phyloP scores from a whole-genome alignment of 371 early-diverging fungal species.

The Haplosporangium sp. region DNA sequence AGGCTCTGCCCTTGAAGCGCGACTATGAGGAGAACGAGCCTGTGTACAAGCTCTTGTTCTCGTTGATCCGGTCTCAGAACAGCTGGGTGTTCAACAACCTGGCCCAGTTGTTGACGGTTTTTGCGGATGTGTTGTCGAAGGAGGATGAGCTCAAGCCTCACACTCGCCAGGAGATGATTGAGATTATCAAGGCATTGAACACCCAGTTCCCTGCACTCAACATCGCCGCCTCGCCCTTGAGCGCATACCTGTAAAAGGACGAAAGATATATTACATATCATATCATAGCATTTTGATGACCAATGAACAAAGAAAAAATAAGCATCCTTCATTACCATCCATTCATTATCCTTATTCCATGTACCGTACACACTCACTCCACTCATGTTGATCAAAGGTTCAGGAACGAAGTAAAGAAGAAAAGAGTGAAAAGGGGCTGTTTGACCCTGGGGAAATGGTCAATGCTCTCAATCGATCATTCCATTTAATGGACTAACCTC shows the following conservation, averaged over 20 bases:
- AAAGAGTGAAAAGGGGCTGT: no score
- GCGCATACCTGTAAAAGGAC: constrained; percentile 25
- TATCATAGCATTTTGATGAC: no score
- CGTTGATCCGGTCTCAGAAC: constrained; percentile 70
- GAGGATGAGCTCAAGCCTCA: constrained; percentile 69
- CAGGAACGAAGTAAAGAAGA: no score
- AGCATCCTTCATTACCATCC: no score
- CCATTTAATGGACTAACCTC: no score
- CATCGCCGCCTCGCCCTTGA: constrained; percentile 31
- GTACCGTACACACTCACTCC: no score
- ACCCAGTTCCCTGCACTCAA: constrained; percentile 43
- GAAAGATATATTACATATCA: not conserved
- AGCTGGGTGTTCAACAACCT: constrained; percentile 57
- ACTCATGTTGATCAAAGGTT: no score
- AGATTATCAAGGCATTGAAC: constrained; percentile 59
- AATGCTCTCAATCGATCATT: no score
- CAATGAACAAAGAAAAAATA: no score
- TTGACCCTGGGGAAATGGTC: no score
- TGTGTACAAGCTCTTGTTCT: constrained; percentile 77
- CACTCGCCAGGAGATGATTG: constrained; percentile 67
- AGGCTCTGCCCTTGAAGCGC: constrained; percentile 78
- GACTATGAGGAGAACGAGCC: constrained; percentile 88
- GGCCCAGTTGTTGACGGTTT: constrained; percentile 28
- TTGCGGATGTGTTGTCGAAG: constrained; percentile 33
- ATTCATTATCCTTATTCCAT: no score